Base-by-base conservation (phyloP, 2,329 filamentous ascomycete genomes). In the Pseudogymnoascus sp. region DNA sequence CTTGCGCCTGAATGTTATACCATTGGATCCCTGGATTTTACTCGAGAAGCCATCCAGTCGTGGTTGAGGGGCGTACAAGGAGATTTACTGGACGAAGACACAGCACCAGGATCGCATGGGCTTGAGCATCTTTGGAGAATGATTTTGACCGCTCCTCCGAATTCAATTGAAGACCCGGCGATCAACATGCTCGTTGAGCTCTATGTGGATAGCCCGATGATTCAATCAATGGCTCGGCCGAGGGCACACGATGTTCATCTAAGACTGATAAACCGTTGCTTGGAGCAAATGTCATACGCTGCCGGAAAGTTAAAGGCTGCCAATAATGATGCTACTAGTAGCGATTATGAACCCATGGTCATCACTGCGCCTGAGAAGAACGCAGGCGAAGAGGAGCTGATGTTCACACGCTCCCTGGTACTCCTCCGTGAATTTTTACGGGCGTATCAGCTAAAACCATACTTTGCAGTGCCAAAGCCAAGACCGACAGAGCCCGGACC, bases 111-210 rank as follows among this genome's bases (percentile, higher is more conserved):
- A 66, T 81, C 78, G 64, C 82, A 74, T 66, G 83, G 76, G 27
- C 78, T 83, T 44, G 89, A 94, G 67, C 82, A 92, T 63, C 77
- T 96, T n/a, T 96, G 92, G 92, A 84, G 85, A 25, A 84, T 96
- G 68, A 85, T 93, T 35, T 77, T 96, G 61, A 86, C 83, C 13
- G 85, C 89, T 1, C 84, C 85, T 4, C 78, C 83, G 38, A 77
- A 81, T 38, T 82, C 80, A 0, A 85, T 95, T 58, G 90, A 90
- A 66, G 80, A 81, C 17, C 76, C 80, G 60, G 88, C 90, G 1
- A 91, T 89, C 31, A 80, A 79, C 59, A 85, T 86, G 21, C 83
- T 96, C 3, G 90, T 92, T 25, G 81, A 87, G 25, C 80, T 91
- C 10, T 96, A 94, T 70, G 79, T 94, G 35, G 77, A 84, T 31